These are phyloP conservation scores for Lipomyces starkeyi DNA, from an alignment of 805 yeast genomes.

Conservation along the genomic window DNA sequence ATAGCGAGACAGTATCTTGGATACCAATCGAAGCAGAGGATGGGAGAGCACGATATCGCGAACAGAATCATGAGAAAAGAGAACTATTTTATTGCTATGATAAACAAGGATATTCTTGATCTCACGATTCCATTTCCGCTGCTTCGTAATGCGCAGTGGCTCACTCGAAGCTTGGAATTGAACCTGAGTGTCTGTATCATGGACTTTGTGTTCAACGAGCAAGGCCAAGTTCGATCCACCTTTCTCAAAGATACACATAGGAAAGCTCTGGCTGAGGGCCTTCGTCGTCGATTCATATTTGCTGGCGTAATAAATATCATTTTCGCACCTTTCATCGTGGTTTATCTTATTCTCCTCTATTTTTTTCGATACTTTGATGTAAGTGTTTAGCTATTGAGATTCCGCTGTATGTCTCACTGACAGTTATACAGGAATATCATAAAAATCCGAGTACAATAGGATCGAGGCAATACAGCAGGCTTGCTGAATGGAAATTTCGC, in stretches of 20 bases:
- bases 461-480: slow-evolving; percentile 87
- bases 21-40: slow-evolving; percentile 65
- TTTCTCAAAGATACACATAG: slow-evolving; percentile 76
- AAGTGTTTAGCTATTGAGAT: background rate
- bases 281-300: slow-evolving; percentile 78
- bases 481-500: slow-evolving; percentile 92
- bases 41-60: slow-evolving; percentile 93
- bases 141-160: slow-evolving; percentile 49
- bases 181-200: slow-evolving; percentile 85
- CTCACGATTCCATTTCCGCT: slow-evolving; percentile 63
- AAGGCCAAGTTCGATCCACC: slow-evolving; percentile 77
- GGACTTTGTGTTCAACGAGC: slow-evolving; percentile 81
- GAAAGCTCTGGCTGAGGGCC: slow-evolving; percentile 62
- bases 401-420: background rate
- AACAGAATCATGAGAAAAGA: slow-evolving; percentile 95
- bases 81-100: slow-evolving; percentile 87
- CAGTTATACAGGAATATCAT: slow-evolving; percentile 64
- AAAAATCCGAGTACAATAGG: slow-evolving; percentile 84
- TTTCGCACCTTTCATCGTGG: slow-evolving; percentile 82
- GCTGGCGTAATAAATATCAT: slow-evolving; percentile 86
- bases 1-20: slow-evolving; percentile 32
- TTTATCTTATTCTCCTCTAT: slow-evolving; percentile 80
- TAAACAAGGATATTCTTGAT: slow-evolving; percentile 77
- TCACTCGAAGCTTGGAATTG: slow-evolving; percentile 94
- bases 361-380: slow-evolving; percentile 85